Conservation (phyloP, 2,329 filamentous ascomycete species). For the Fonsecaea nubica region DNA sequence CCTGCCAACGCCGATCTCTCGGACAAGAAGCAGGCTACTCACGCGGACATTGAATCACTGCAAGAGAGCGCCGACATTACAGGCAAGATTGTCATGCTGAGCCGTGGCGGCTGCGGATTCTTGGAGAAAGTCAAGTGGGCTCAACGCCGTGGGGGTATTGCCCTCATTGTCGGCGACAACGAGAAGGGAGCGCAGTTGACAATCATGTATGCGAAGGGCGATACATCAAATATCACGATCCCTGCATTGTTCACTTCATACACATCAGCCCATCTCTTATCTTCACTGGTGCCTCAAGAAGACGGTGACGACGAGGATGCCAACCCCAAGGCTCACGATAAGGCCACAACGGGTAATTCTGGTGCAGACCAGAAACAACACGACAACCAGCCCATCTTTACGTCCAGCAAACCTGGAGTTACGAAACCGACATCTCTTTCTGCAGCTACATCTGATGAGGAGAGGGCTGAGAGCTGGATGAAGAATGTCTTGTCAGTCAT, state of each 20-base stretch:
- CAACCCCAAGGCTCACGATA: conserved; percentile 39
- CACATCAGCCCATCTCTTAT: conserved; percentile 90
- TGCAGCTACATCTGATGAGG: conserved; percentile 28
- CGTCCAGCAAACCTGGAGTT: conserved; percentile 40
- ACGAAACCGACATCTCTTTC: conserved; percentile 34
- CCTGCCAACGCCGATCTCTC: conserved; percentile 43
- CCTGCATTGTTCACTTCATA: conserved; percentile 93
- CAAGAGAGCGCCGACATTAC: conserved; percentile 92
- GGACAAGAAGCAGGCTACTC: conserved; percentile 51
- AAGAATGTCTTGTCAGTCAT: conserved; percentile 53
- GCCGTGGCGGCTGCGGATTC: conserved; percentile 93
- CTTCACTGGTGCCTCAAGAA: conserved; percentile 77
- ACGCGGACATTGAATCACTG: conserved; percentile 89
- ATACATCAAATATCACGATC: conserved; percentile 93
- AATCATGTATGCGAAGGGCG: conserved; percentile 97
- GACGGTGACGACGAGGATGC: conserved; percentile 65
- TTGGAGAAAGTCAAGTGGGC: conserved; percentile 97
- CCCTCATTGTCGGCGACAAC: conserved; percentile 92
- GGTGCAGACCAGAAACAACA: conserved; percentile 30
- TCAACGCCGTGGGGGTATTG: conserved; percentile 85
- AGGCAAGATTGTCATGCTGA: conserved; percentile 90
- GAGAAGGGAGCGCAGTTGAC: conserved; percentile 86
- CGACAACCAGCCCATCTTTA: conserved; percentile 42
- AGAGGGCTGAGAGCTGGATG: conserved; percentile 53
- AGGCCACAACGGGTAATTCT: conserved; percentile 20